Percentiles rank a stretch among this genome's conserved stretches.
Evolutionary conservation across 306 rosid species (phyloP).

Genomic region (peach (Prunus persica)): Prunus_persica_NCBIv2 NC_034015.1:20829001-20829500

Average conservation of each 20-base stretch:
- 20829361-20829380: slow-evolving; percentile 91
- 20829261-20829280: slow-evolving; percentile 88
- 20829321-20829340: slow-evolving; percentile 87
- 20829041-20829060: no score
- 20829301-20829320: slow-evolving; percentile 90
- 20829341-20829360: slow-evolving; percentile 99
- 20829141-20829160: background rate
- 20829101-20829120: background rate
- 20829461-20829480: slow-evolving; percentile 85
- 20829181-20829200: background rate
- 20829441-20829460: slow-evolving; percentile 82
- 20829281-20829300: slow-evolving; percentile 97
- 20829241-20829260: background rate
- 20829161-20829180: background rate
- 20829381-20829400: slow-evolving; percentile 46
- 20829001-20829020: no score
- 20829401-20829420: slow-evolving; percentile 10
- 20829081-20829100: background rate
- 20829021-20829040: no score
- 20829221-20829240: background rate
- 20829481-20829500: slow-evolving; percentile 88
- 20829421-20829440: slow-evolving; percentile 3
- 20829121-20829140: slow-evolving; percentile 11
- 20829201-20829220: slow-evolving; percentile 1
- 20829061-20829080: no score